phyloP scores from a whole-genome alignment of 306 rosid species.

The Acacia acuminata region DNA sequence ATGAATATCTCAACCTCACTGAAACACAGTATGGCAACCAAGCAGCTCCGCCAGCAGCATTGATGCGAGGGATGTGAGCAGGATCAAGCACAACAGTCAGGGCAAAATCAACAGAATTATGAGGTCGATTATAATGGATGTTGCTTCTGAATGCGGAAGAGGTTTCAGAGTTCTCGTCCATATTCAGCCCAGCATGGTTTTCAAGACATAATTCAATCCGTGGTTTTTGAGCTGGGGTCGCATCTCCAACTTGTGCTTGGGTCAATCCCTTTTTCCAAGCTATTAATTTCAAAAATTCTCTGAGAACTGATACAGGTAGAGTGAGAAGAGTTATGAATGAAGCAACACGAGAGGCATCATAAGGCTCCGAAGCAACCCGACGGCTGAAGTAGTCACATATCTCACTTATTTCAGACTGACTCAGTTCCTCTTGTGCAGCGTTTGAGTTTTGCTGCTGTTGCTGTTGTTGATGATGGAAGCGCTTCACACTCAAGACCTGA shows the following conservation, averaged over 20 bases:
- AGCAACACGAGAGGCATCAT: conserved; percentile 99
- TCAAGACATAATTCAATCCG: conserved; percentile 98
- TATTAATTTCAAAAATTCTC: conserved; percentile 95
- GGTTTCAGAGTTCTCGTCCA: conserved; percentile 56
- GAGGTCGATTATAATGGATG: conserved; percentile 86
- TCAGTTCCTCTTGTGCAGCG: conserved; percentile 85
- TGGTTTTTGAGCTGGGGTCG: conserved; percentile 84
- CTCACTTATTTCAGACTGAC: conserved; percentile 84
- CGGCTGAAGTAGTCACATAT: conserved; percentile 99
- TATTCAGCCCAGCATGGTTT: conserved; percentile 77
- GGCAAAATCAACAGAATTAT: conserved; percentile 90
- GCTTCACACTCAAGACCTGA: conserved; percentile 97
- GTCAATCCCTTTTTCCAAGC: conserved; percentile 94
- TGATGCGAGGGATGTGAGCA: conserved; percentile 82
- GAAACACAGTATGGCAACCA: conserved; percentile 99
- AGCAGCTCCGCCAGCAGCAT: conserved; percentile 98
- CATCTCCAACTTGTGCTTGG: conserved; percentile 87
- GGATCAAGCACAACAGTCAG: conserved; percentile 97
- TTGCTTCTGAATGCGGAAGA: conserved; percentile 84
- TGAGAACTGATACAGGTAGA: conserved; percentile 82
- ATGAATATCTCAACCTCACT: conserved; percentile 81
- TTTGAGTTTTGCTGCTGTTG: conserved; percentile 79
- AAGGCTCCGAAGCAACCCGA: conserved; percentile 98
- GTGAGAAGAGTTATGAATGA: conserved; percentile 98
- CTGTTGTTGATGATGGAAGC: conserved; percentile 94